Conservation (phyloP, 495 filamentous ascomycete species). For the Neurospora sublineolata region DNA sequence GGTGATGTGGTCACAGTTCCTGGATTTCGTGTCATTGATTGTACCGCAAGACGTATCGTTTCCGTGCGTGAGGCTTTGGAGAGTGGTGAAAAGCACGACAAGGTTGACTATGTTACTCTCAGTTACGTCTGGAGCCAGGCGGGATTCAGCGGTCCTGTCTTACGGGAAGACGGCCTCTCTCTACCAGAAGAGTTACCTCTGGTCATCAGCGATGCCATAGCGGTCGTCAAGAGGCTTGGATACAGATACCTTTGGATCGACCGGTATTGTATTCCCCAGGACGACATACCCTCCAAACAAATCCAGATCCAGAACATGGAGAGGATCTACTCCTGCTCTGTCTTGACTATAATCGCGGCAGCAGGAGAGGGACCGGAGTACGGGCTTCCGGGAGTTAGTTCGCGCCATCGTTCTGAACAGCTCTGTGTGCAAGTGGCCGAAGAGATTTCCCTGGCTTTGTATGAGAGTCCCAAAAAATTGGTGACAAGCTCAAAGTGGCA, state of each 20-base stretch:
- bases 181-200: not conserved
- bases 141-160: not conserved
- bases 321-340: slow-evolving; percentile 10
- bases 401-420: not conserved
- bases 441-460: not conserved
- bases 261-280: slow-evolving; percentile 16
- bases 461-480: not conserved
- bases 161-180: not conserved
- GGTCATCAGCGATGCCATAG: not conserved
- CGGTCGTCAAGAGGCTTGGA: not conserved
- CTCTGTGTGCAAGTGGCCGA: not conserved
- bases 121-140: not conserved
- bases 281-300: slow-evolving; percentile 4
- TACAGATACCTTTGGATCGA: slow-evolving; percentile 18
- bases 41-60: not conserved
- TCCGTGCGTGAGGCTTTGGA: not conserved
- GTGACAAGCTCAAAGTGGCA: slow-evolving; percentile 21
- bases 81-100: no score
- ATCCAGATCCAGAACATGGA: slow-evolving; percentile 16
- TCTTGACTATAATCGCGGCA: slow-evolving; percentile 16
- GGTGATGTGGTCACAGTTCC: not conserved
- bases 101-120: not conserved
- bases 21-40: not conserved
- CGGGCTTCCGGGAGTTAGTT: slow-evolving; percentile 18
- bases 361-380: slow-evolving; percentile 8